These are phyloP conservation scores for Acrocalymma vagum DNA, from an alignment of 2,329 filamentous ascomycete species.

Conservation along the genomic window DNA sequence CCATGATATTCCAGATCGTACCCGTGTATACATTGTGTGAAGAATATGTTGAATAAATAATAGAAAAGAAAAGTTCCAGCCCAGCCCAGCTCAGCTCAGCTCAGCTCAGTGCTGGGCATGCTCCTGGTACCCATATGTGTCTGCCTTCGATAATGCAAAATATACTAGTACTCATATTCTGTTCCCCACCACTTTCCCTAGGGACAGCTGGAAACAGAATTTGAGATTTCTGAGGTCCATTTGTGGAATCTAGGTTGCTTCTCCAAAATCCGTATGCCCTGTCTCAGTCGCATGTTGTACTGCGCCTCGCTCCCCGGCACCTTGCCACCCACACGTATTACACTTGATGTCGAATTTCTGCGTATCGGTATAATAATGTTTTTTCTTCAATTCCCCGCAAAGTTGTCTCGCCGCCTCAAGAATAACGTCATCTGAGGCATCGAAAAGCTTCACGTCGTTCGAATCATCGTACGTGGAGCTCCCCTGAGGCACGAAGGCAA, in stretches of 20 bases:
- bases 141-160: no score
- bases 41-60: no score
- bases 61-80: no score
- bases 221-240: no score
- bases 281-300: constrained; percentile 69
- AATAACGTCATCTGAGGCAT: constrained; percentile 63
- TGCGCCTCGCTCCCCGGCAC: constrained; percentile 71
- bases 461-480: constrained; percentile 71
- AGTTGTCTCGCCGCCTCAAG: constrained; percentile 65
- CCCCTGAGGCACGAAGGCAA: constrained; percentile 74
- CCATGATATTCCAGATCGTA: no score
- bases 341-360: constrained; percentile 81
- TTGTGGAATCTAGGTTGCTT: constrained; percentile 39
- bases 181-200: no score
- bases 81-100: no score
- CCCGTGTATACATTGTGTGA: no score
- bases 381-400: constrained; percentile 68
- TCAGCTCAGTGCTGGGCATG: no score
- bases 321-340: constrained; percentile 74
- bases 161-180: no score
- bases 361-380: constrained; percentile 90
- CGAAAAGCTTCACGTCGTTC: constrained; percentile 80
- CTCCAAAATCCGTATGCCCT: constrained; percentile 51
- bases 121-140: no score
- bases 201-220: no score